Evolutionary conservation across 2,329 filamentous ascomycete genomes (phyloP), one percentile per base, ranked within the genome.

Genomic region (Sclerotinia spermophila): DNA sequence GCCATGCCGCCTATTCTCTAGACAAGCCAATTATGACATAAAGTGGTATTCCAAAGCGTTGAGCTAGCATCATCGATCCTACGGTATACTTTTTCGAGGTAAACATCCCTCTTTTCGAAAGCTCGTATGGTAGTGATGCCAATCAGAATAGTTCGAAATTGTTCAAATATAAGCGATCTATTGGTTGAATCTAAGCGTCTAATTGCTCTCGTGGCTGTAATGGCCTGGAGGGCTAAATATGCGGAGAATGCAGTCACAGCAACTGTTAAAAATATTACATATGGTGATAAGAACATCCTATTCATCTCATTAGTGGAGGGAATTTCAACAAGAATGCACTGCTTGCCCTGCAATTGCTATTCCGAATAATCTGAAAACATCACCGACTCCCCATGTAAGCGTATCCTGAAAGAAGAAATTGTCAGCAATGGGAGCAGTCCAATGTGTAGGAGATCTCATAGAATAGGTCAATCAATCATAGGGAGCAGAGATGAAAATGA

Each of bases 81-180:
- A 51, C 79, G 78, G 77, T 90, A 89, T 88, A 94, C 93, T 67
- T 86, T 84, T 10, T 89, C 83, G 65, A 91, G 82, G 74, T 92
- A 94, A 0, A 84, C 83, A 27, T 86, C 82, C 0, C 84, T 82
- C 81, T 91, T 92, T 72, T 87, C 87, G 73, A 91, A 94, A 0
- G 90, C 90, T n/a, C 92, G 86, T 66, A 95, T 92, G 0, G 92
- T 94, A 7, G 87, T 84, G 30, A 95, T 85, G 6, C 92, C 92
- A 1, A 86, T 85, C 15, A 94, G 84, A 0, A 90, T 86, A 1
- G 90, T 88, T 11, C 89, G 89, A 75, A 94, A 94, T 45, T 76
- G 74, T n/a, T 73, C 92, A 75, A 93, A 93, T 1, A 95, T 88
- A 0, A 92, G 92, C 0, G 89, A 92, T 80, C 92, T 94, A 65